Conservation (phyloP, 2,329 filamentous ascomycete species). For the Whalleya microplaca region DNA sequence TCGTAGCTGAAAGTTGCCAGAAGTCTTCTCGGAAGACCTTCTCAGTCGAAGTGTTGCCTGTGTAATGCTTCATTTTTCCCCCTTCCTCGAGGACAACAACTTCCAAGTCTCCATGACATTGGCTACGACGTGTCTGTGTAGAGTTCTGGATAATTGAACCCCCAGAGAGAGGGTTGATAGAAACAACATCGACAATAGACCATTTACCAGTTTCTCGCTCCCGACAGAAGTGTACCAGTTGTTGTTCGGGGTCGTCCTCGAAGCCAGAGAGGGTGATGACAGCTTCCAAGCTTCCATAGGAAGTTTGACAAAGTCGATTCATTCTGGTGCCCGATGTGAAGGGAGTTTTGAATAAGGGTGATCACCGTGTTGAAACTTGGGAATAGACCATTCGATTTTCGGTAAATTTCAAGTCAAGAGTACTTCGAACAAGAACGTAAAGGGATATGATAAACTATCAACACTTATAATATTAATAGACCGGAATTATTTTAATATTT, state of each 20-base stretch:
- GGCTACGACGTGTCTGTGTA: not conserved
- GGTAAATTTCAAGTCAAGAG: too few relatives aligned
- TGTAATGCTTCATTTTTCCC: slow-evolving; percentile 19
- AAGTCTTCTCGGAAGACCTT: not conserved
- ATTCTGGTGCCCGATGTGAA: slow-evolving; percentile 3
- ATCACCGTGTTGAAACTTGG: too few relatives aligned
- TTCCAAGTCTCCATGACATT: slow-evolving; percentile 21
- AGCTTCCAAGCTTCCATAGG: slow-evolving; percentile 19
- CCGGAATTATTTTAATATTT: too few relatives aligned
- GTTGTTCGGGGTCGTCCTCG: not conserved
- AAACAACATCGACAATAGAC: not conserved
- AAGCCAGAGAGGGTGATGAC: slow-evolving; percentile 17
- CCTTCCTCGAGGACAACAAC: slow-evolving; percentile 19
- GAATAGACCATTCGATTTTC: too few relatives aligned
- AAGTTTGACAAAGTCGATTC: slow-evolving; percentile 24
- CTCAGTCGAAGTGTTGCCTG: slow-evolving; percentile 6
- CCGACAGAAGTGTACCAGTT: slow-evolving; percentile 17
- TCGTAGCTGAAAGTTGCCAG: slow-evolving; percentile 3
- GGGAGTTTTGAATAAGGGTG: too few relatives aligned
- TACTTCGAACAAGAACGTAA: too few relatives aligned
- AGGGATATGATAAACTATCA: too few relatives aligned
- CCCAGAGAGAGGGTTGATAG: slow-evolving; percentile 4
- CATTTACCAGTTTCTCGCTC: slow-evolving; percentile 9
- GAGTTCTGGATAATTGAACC: slow-evolving; percentile 23
- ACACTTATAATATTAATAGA: too few relatives aligned